phyloP scores from a whole-genome alignment of 2,329 filamentous ascomycete genomes.

The Pseudogymnoascus sp. region DNA sequence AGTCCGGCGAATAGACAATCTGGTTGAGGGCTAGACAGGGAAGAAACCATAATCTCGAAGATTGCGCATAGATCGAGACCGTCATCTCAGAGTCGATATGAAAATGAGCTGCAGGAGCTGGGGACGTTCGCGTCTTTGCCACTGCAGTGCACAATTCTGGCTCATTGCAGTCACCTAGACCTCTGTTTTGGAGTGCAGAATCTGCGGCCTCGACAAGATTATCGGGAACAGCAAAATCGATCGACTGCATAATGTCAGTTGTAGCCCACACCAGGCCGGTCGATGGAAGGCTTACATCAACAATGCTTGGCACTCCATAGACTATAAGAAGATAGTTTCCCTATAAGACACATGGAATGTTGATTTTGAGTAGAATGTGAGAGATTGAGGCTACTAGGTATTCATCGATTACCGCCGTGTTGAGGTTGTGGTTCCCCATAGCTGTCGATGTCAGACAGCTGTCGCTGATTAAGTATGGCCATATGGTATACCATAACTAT shows the following conservation, averaged over 20 bases:
- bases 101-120: background rate
- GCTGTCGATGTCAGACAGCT: too few species aligned
- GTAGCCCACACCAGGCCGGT: background rate
- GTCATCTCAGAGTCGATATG: background rate
- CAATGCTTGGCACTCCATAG: constrained; percentile 1
- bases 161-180: background rate
- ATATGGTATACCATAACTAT: too few species aligned
- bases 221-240: background rate
- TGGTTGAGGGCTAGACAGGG: background rate
- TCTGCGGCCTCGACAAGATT: background rate
- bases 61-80: background rate
- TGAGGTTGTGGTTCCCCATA: too few species aligned
- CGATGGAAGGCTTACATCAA: background rate
- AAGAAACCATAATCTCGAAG: background rate
- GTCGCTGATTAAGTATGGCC: too few species aligned
- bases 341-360: background rate
- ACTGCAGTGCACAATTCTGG: background rate
- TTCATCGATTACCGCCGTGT: too few species aligned
- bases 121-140: background rate
- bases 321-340: constrained; percentile 5
- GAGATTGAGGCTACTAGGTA: background rate
- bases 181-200: background rate
- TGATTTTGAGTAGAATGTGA: background rate
- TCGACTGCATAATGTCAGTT: background rate
- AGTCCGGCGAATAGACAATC: background rate